phyloP scores from a whole-genome alignment of 345 rosid genomes.

The Geranium brycei region DNA sequence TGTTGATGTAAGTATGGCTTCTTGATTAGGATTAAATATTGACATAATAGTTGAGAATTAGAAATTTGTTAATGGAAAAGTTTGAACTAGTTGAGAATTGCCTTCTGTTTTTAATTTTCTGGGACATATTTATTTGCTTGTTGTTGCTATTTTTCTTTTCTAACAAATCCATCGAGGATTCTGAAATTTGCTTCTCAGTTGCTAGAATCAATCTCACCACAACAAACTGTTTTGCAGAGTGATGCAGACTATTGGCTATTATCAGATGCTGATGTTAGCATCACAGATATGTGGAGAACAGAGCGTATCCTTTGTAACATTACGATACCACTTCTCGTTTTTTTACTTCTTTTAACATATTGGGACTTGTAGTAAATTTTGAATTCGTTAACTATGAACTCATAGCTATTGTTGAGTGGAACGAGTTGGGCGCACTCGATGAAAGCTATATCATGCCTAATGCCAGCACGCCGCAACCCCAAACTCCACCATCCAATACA shows the following conservation, averaged over 20 bases:
- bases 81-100: neutral
- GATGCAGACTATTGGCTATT: conserved; percentile 90
- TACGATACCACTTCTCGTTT: neutral
- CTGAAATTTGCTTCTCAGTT: neutral
- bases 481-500: conserved; percentile 41
- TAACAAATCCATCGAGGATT: neutral
- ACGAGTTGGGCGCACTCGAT: conserved; percentile 26
- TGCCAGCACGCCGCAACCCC: conserved; percentile 34
- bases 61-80: neutral
- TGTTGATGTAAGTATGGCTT: conserved; percentile 52
- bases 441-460: conserved; percentile 28
- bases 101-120: neutral
- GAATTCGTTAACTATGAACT: conserved; percentile 21
- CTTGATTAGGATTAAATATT: neutral
- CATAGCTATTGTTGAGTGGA: conserved; percentile 49
- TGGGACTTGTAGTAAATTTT: neutral
- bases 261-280: conserved; percentile 82
- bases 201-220: neutral
- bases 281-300: conserved; percentile 72
- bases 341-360: conserved; percentile 5
- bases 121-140: neutral
- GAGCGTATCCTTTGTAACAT: conserved; percentile 56
- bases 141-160: neutral
- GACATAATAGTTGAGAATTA: neutral
- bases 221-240: conserved; percentile 29